A percentile compares a stretch with the other conserved stretches of the same genome.
phyloP scores from a whole-genome alignment of 176 grass and related monocot species.

The Oryza officinalis region DNA sequence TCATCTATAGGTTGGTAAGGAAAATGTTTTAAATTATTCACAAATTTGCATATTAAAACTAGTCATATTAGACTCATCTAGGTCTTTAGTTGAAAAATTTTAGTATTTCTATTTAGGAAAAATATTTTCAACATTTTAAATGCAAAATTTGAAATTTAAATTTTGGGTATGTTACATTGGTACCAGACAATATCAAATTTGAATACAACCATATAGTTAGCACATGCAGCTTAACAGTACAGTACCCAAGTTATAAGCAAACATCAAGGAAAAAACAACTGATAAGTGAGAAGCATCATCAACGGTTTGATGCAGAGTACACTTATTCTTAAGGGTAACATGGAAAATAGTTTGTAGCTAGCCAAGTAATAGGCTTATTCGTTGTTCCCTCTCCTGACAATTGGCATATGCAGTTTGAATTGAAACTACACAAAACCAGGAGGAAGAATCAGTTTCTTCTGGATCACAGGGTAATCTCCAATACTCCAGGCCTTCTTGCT shows the following conservation, averaged over 20 bases:
- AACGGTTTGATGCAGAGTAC: neutral
- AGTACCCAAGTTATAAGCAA: neutral
- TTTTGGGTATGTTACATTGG: too few relatives aligned
- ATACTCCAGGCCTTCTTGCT: neutral
- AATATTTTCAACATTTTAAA: too few relatives aligned
- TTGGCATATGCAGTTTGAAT: neutral
- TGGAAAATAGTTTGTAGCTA: neutral
- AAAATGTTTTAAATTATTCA: too few relatives aligned
- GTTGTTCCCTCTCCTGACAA: neutral
- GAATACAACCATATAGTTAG: neutral
- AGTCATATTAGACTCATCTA: too few relatives aligned
- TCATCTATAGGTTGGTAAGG: too few relatives aligned
- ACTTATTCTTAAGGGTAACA: neutral
- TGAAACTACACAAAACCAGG: neutral
- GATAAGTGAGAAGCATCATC: neutral
- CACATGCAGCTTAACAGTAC: neutral
- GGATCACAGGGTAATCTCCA: neutral
- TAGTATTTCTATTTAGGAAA: too few relatives aligned
- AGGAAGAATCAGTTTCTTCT: neutral
- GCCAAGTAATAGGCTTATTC: neutral
- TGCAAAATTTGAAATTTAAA: too few relatives aligned
- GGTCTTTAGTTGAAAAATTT: too few relatives aligned
- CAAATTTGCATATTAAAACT: too few relatives aligned
- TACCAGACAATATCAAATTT: neutral
- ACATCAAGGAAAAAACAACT: neutral